phyloP scores from a whole-genome alignment of 1,139 yeast genomes.

The Diutina neorugosa region DNA sequence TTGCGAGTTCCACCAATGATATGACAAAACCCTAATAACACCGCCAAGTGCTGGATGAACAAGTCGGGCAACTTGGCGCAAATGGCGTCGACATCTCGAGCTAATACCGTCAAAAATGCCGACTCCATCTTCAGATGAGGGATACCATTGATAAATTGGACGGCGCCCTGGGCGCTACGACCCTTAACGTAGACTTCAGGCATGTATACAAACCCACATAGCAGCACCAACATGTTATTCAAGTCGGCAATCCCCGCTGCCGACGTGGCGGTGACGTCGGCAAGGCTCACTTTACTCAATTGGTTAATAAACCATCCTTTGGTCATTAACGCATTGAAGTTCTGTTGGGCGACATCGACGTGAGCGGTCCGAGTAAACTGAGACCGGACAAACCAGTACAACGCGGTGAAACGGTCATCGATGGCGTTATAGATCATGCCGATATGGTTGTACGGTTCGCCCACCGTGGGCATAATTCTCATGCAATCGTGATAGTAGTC shows the following conservation, averaged over 20 bases:
- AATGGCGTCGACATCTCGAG: background rate
- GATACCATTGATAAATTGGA: constrained; percentile 13
- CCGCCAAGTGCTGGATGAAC: constrained; percentile 16
- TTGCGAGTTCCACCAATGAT: constrained; percentile 8
- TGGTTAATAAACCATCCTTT: constrained; percentile 18
- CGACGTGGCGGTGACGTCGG: constrained; percentile 4
- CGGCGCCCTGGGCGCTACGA: background rate
- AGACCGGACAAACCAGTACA: constrained; percentile 45
- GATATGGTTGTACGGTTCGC: constrained; percentile 55
- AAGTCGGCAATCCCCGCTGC: constrained; percentile 5
- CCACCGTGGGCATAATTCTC: constrained; percentile 47
- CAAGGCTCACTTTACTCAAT: constrained; percentile 5
- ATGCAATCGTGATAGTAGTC: constrained; percentile 42
- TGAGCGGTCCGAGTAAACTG: constrained; percentile 41
- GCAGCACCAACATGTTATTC: constrained; percentile 9
- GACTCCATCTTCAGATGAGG: constrained; percentile 17
- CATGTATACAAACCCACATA: constrained; percentile 19
- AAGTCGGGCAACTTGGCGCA: constrained; percentile 6
- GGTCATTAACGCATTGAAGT: constrained; percentile 20
- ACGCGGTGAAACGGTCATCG: constrained; percentile 22
- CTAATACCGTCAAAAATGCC: constrained; percentile 12
- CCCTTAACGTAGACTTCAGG: constrained; percentile 17
- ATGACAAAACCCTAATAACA: constrained; percentile 13
- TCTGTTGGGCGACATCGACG: constrained; percentile 27
- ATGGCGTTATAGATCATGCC: constrained; percentile 41